Evolutionary conservation across 805 yeast genomes (phyloP), one percentile per base, ranked within the genome.

Genomic region (Myxozyma geophila): DNA sequence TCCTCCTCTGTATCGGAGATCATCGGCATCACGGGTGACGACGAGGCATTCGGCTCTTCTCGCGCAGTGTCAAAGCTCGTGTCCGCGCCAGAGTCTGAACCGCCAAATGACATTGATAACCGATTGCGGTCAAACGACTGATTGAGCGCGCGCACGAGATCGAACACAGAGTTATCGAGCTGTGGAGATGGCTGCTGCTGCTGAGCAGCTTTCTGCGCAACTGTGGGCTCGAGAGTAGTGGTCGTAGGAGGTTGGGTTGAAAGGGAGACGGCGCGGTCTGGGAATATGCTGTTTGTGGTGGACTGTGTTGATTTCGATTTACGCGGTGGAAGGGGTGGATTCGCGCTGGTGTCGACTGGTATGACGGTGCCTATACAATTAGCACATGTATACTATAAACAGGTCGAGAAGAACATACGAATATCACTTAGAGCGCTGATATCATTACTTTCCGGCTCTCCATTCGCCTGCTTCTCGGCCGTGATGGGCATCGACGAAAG

Each of bases 41-140:
- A 41, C 4, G 57, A 1, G 35, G 39, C 49, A 13, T 10, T 19
- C 1, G 46, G 17, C 17, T 53, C 57, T 10, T 54, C 58, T 17
- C 43, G n/a, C 21, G 58, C 58, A n/a, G 58, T 54, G 36, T 54
- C 51, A 23, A 54, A 54, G 21, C 58, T 54, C 17, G 58, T 33
- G n/a, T 54, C 58, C 0, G 58, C 58, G 19, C 51, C 58, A 15
- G 58, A 54, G 17, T 46, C 58, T 17, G 58, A 43, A 19, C 13
- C 28, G 28, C 28, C 35, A 3, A 21, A 15, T 2, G 48, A 51
- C 13, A 37, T 5, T 6, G 48, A 53, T 12, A 23, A 37, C n/a
- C 39, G 48, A n/a, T 28, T 53, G 5, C 54, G 57, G 23, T 53
- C 48, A 17, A 53, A 40, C 7, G 57, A 53, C 39, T 53, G 49